Conservation (phyloP, 495 filamentous ascomycete species). For the Trichoderma asperelloides region DNA sequence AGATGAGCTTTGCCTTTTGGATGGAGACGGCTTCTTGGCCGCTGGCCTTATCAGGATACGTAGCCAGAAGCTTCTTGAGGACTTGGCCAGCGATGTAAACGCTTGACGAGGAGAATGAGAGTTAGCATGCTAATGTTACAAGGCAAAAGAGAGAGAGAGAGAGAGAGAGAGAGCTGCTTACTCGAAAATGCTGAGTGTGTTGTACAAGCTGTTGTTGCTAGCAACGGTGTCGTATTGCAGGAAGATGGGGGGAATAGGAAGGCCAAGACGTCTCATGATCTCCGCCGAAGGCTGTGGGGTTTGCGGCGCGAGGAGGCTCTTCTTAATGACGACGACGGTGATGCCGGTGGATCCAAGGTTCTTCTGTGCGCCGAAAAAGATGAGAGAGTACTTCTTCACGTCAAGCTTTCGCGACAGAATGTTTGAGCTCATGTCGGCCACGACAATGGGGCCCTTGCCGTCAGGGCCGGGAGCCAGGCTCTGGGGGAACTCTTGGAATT, state of each 20-base stretch:
- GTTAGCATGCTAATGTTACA: neutral
- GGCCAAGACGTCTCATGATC: constrained; percentile 62
- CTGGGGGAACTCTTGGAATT: constrained; percentile 71
- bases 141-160: neutral
- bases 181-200: constrained; percentile 91
- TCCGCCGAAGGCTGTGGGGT: constrained; percentile 47
- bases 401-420: constrained; percentile 56
- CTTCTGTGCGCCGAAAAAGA: constrained; percentile 85
- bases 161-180: constrained; percentile 20
- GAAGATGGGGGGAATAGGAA: constrained; percentile 68
- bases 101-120: constrained; percentile 23
- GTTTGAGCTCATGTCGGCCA: constrained; percentile 84
- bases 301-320: constrained; percentile 60
- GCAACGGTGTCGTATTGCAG: constrained; percentile 72
- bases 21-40: constrained; percentile 58
- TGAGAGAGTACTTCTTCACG: constrained; percentile 60
- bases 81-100: constrained; percentile 85
- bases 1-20: constrained; percentile 59
- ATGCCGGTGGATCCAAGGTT: constrained; percentile 81
- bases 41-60: constrained; percentile 54
- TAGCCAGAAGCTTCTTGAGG: constrained; percentile 54
- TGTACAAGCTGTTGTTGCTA: constrained; percentile 87
- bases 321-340: constrained; percentile 73
- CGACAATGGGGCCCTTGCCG: constrained; percentile 55
- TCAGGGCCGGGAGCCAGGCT: constrained; percentile 46